These are phyloP conservation scores for Azolla pinnata DNA, from an alignment of 75 land plant genomes.

Conservation along the genomic window DNA sequence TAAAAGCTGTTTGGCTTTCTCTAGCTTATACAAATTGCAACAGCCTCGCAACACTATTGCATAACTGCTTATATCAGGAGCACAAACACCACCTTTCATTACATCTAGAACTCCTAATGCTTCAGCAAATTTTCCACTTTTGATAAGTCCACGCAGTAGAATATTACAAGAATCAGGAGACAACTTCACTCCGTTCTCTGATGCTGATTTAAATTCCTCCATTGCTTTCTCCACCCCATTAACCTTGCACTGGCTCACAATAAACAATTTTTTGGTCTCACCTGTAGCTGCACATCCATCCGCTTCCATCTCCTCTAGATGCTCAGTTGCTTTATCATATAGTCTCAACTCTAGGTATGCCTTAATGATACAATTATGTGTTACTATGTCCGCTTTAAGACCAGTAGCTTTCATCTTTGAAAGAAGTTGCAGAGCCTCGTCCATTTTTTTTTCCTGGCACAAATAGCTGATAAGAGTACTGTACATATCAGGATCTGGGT, in stretches of 20 bases:
- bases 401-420: conserved; percentile 20
- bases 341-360: not conserved
- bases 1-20: not conserved
- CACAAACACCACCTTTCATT: not conserved
- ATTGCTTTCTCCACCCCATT: not conserved
- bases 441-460: conserved; percentile 5
- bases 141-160: not conserved
- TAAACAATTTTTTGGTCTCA: not conserved
- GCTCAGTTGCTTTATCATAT: not conserved
- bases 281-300: not conserved
- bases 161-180: not conserved
- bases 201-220: not conserved
- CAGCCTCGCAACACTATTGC: not conserved
- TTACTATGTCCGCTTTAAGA: conserved; percentile 22
- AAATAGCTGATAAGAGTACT: conserved; percentile 11
- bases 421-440: conserved; percentile 26
- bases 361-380: conserved; percentile 23
- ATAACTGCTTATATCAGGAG: not conserved
- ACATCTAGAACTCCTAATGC: not conserved
- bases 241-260: not conserved
- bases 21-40: not conserved
- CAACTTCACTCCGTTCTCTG: not conserved
- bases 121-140: not conserved
- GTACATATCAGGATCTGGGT: conserved; percentile 10
- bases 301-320: not conserved